phyloP scores from a whole-genome alignment of 139 green algal species.

The Trebouxia sp. region DNA sequence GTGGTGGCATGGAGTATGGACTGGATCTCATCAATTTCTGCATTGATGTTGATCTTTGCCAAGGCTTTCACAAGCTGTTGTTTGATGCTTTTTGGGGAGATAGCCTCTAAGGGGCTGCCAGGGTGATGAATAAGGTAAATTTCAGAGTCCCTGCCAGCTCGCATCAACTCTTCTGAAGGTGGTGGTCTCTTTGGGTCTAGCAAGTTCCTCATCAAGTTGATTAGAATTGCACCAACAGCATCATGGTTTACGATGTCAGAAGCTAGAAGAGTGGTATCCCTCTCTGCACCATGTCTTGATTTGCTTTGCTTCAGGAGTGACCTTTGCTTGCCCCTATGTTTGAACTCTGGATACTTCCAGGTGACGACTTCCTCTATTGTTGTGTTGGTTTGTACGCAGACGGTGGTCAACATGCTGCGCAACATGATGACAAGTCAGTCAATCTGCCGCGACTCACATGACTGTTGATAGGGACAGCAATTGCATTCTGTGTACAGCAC shows the following conservation, averaged over 20 bases:
- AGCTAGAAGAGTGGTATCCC: not conserved
- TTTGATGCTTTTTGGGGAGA: not conserved
- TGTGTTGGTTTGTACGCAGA: not conserved
- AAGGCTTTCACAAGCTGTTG: not conserved
- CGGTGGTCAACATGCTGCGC: not conserved
- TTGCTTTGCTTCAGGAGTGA: not conserved
- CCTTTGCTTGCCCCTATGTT: no score
- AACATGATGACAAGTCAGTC: no score
- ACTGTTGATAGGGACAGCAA: no score
- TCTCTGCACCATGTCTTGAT: not conserved
- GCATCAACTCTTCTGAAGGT: not conserved
- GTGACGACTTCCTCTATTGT: constrained; percentile 2
- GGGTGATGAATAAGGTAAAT: not conserved
- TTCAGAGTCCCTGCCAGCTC: not conserved
- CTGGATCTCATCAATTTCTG: not conserved
- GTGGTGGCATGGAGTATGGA: not conserved
- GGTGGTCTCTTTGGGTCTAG: no score
- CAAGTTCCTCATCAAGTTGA: no score
- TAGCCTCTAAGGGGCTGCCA: not conserved
- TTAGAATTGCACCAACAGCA: no score
- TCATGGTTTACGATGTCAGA: no score
- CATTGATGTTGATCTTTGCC: not conserved
- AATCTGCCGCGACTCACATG: no score
- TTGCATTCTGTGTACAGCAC: no score
- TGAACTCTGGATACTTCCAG: not conserved